A percentile compares a stretch with the other conserved stretches of the same genome.
These are phyloP conservation scores for Phylloporus rhodoxanthus DNA, from an alignment of 768 basidiomycete species.

Conservation along the genomic window DNA sequence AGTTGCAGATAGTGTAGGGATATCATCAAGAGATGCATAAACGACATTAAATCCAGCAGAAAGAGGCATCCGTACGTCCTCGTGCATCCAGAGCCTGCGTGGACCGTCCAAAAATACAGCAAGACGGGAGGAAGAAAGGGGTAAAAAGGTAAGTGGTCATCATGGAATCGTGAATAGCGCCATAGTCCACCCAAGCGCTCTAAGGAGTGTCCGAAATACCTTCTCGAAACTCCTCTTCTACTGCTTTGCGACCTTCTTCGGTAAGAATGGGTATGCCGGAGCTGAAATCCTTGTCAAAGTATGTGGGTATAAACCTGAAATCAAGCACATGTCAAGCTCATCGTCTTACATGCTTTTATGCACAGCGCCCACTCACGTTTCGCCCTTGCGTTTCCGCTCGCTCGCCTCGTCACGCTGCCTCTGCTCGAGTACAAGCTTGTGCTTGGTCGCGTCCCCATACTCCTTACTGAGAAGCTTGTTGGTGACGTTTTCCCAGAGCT, in stretches of 20 bases:
- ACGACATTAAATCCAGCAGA: constrained; percentile 8
- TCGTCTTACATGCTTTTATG: background rate
- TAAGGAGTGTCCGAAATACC: constrained; percentile 10
- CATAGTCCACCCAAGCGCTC: constrained; percentile 1
- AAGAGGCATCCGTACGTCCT: constrained; percentile 1
- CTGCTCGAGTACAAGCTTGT: constrained; percentile 92
- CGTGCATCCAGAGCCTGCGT: constrained; percentile 3
- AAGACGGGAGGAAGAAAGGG: background rate
- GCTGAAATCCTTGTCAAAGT: constrained; percentile 66
- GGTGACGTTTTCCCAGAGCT: constrained; percentile 85
- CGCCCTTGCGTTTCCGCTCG: constrained; percentile 75
- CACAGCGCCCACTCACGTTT: constrained; percentile 53
- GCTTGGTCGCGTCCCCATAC: constrained; percentile 83
- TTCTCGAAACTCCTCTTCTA: constrained; percentile 62
- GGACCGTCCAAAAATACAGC: constrained; percentile 6
- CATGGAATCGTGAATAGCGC: constrained; percentile 2
- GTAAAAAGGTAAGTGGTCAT: constrained; percentile 5
- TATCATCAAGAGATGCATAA: constrained; percentile 20
- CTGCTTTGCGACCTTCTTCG: constrained; percentile 57
- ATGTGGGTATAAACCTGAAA: constrained; percentile 62
- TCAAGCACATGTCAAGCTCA: background rate
- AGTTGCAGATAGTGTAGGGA: constrained; percentile 23
- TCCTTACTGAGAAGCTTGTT: constrained; percentile 71
- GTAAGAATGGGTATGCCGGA: constrained; percentile 68
- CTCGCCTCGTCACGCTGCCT: constrained; percentile 84